Conservation (phyloP, 768 basidiomycete genomes). For the Boletus speciosus region DNA sequence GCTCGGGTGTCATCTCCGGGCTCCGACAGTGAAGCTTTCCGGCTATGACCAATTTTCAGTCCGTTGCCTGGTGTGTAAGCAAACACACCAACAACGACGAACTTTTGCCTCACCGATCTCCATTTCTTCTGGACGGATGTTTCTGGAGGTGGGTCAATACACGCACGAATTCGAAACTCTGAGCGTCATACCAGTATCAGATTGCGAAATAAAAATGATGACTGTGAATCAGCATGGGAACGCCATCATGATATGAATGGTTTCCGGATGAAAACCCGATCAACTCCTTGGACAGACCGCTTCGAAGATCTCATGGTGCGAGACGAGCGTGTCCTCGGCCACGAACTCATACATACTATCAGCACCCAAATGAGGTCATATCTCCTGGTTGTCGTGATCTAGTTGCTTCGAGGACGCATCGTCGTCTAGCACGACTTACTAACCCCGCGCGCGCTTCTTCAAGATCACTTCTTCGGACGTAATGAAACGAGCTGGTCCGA, state of each 20-base stretch:
- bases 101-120: too few species aligned
- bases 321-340: background rate
- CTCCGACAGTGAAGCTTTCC: too few species aligned
- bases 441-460: conserved; percentile 10
- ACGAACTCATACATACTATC: background rate
- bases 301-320: background rate
- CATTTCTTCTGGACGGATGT: too few species aligned
- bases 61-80: too few species aligned
- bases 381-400: conserved; percentile 1
- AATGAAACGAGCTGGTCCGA: conserved; percentile 9
- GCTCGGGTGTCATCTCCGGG: too few species aligned
- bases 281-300: background rate
- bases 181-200: background rate
- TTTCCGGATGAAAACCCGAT: conserved; percentile 7
- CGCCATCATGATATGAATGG: background rate
- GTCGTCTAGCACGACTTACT: background rate
- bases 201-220: background rate
- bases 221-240: conserved; percentile 7
- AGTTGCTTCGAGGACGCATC: background rate
- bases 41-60: too few species aligned
- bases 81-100: too few species aligned
- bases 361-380: conserved; percentile 1
- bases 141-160: too few species aligned
- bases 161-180: too few species aligned
- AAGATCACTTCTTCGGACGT: conserved; percentile 1